Conservation (phyloP, 805 yeast species). For the Phaffomyces opuntiae region DNA sequence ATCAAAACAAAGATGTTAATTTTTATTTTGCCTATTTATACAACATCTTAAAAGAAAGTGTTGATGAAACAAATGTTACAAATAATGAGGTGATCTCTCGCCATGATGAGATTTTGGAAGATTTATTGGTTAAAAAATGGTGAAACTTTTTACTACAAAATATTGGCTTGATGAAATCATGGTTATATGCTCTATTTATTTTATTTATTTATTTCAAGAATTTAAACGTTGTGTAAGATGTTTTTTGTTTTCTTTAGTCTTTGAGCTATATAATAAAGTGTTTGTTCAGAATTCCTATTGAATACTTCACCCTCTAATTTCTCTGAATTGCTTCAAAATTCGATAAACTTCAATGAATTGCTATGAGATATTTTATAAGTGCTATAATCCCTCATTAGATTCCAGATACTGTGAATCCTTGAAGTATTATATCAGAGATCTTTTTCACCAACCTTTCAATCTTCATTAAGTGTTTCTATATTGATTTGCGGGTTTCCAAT, state of each 20-base stretch:
- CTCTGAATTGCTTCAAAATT: not conserved
- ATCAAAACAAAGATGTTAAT: constrained; percentile 10
- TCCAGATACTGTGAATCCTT: constrained; percentile 6
- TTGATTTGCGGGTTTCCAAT: too few species aligned
- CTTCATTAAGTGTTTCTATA: too few species aligned
- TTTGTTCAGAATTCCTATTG: not conserved
- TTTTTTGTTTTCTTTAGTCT: constrained; percentile 1
- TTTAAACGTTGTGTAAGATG: constrained; percentile 6
- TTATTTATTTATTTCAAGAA: not conserved
- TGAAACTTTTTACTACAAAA: too few species aligned
- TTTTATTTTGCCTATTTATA: constrained; percentile 10
- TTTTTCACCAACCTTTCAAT: too few species aligned
- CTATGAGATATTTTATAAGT: constrained; percentile 5
- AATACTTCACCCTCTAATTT: not conserved
- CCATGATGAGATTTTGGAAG: constrained; percentile 7
- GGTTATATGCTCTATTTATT: not conserved
- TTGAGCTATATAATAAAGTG: constrained; percentile 1
- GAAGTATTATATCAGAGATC: not conserved
- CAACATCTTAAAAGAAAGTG: constrained; percentile 6
- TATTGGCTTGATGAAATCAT: too few species aligned
- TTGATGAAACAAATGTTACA: constrained; percentile 2
- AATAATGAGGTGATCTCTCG: constrained; percentile 4
- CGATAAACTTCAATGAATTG: not conserved
- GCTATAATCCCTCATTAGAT: constrained; percentile 7
- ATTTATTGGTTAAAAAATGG: constrained; percentile 5